Percentiles rank a stretch among this genome's conserved stretches.
Conservation (phyloP, 2,329 filamentous ascomycete species). For the Aspergillus ustus region DNA sequence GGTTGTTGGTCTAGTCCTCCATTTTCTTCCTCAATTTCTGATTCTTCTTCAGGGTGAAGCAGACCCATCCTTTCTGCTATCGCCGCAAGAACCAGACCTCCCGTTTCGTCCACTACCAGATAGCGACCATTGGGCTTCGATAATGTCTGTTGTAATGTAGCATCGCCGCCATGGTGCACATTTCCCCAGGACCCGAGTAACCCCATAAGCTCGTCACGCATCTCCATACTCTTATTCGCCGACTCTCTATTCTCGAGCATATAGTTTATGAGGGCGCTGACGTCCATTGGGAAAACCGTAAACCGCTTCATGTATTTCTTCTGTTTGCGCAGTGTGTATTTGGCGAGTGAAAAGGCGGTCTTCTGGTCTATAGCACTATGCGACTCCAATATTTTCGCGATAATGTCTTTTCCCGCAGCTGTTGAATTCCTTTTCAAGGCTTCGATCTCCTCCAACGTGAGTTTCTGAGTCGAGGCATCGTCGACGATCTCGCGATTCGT, state of each 20-base stretch:
- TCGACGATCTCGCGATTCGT: slow-evolving; percentile 69
- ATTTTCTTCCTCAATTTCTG: slow-evolving; percentile 24
- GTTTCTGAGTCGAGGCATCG: slow-evolving; percentile 70
- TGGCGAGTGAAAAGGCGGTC: slow-evolving; percentile 88
- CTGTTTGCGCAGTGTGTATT: slow-evolving; percentile 93
- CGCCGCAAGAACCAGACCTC: slow-evolving; percentile 78
- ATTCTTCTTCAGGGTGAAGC: slow-evolving; percentile 58
- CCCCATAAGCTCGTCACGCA: slow-evolving; percentile 81
- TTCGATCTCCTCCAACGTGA: slow-evolving; percentile 74
- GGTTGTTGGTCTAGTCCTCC: slow-evolving; percentile 16
- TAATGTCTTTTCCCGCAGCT: slow-evolving; percentile 83
- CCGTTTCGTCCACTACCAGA: slow-evolving; percentile 85
- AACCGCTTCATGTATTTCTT: slow-evolving; percentile 93
- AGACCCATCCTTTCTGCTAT: slow-evolving; percentile 90
- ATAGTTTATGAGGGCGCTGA: slow-evolving; percentile 75
- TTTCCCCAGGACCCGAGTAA: slow-evolving; percentile 89
- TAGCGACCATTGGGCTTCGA: slow-evolving; percentile 64
- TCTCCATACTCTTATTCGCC: slow-evolving; percentile 77
- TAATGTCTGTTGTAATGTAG: slow-evolving; percentile 29
- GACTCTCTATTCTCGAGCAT: slow-evolving; percentile 77
- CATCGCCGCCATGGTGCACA: slow-evolving; percentile 71
- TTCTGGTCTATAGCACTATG: slow-evolving; percentile 92
- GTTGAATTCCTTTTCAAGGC: slow-evolving; percentile 72
- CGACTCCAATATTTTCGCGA: slow-evolving; percentile 88
- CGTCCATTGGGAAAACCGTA: slow-evolving; percentile 80